phyloP scores from a whole-genome alignment of 164 flowering plant species.

The Nelumbo lutea region DNA sequence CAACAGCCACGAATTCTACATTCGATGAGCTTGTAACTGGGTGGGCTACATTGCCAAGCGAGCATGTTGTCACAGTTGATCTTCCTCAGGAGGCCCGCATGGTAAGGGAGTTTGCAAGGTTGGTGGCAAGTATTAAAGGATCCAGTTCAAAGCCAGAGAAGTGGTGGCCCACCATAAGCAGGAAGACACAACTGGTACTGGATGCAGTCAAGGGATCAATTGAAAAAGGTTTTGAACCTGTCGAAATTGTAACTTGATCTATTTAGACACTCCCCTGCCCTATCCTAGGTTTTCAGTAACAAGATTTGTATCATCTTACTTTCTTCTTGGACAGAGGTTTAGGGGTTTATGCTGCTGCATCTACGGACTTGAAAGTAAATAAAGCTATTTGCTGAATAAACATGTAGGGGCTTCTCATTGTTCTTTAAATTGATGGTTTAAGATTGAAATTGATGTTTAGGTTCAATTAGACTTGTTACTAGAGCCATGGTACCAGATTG shows the following conservation, averaged over 20 bases:
- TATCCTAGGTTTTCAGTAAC: too few species aligned
- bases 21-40: slow-evolving; percentile 38
- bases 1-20: slow-evolving; percentile 18
- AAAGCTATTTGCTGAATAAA: too few species aligned
- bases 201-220: slow-evolving; percentile 68
- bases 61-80: slow-evolving; percentile 34
- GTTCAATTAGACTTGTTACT: too few species aligned
- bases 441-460: too few species aligned
- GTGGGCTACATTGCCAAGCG: slow-evolving; percentile 45
- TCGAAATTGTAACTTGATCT: slow-evolving; percentile 26
- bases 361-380: too few species aligned
- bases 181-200: slow-evolving; percentile 62
- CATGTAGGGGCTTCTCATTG: too few species aligned
- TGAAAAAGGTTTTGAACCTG: slow-evolving; percentile 40
- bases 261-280: neutral
- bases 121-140: slow-evolving; percentile 37
- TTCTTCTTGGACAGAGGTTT: too few species aligned
- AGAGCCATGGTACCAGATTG: too few species aligned
- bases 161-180: slow-evolving; percentile 53
- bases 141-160: slow-evolving; percentile 43
- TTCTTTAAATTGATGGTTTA: too few species aligned
- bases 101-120: slow-evolving; percentile 58
- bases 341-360: too few species aligned
- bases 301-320: too few species aligned
- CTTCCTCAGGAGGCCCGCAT: slow-evolving; percentile 69